Percentiles rank a stretch among this genome's conserved stretches.
These are phyloP conservation scores for Ceriops decandra DNA, from an alignment of 345 rosid genomes.

Conservation along the genomic window DNA sequence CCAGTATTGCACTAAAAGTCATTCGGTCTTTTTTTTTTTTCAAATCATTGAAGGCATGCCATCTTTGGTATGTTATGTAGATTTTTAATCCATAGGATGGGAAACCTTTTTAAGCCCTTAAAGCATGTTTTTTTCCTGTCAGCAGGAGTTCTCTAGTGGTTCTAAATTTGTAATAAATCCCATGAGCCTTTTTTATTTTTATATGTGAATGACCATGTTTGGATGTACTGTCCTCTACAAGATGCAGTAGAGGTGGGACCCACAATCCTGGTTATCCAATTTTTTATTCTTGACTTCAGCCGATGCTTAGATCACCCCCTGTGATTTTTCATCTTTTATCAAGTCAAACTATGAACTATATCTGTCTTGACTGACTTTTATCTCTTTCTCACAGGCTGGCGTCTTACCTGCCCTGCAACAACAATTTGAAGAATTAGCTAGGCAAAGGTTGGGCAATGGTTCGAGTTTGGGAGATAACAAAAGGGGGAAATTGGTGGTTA, in stretches of 20 bases:
- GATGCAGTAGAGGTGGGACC: background rate
- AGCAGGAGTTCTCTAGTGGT: too few species aligned
- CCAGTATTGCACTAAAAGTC: too few species aligned
- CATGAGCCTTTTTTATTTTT: too few species aligned
- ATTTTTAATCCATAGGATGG: too few species aligned
- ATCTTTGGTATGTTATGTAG: too few species aligned
- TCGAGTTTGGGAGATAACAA: constrained; percentile 35
- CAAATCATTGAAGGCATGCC: too few species aligned
- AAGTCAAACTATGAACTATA: background rate
- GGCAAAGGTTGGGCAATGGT: constrained; percentile 33
- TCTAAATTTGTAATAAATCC: too few species aligned
- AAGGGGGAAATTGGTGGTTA: constrained; percentile 62
- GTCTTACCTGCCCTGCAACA: constrained; percentile 64
- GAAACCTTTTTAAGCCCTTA: too few species aligned
- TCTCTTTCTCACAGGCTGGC: constrained; percentile 50
- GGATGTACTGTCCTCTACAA: background rate
- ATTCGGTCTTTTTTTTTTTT: too few species aligned
- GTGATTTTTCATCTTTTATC: background rate
- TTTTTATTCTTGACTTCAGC: constrained; percentile 2
- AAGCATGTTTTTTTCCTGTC: too few species aligned
- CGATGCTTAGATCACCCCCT: background rate
- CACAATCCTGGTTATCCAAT: background rate
- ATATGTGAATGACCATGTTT: background rate
- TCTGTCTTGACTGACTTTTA: background rate
- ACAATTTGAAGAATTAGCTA: constrained; percentile 66